Percentiles rank a stretch among this genome's conserved stretches.
Evolutionary conservation across 306 rosid genomes (phyloP).

Genomic region (Vigna unguiculata): DNA sequence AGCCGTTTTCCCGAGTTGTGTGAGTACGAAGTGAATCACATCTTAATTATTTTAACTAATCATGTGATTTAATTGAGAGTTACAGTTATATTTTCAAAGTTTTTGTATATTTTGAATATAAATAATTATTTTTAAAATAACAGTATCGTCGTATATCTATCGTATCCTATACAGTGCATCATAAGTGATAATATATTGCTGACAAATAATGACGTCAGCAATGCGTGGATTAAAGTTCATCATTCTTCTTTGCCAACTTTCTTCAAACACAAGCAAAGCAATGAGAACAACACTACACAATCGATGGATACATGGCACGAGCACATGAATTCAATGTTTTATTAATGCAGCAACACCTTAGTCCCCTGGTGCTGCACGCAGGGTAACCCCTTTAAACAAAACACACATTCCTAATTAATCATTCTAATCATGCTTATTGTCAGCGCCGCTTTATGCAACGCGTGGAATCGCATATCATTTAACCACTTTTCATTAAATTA

Average conservation of each 20-base stretch:
- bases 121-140: too few species aligned
- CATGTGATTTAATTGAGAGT: too few species aligned
- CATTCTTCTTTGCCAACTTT: constrained; percentile 46
- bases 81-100: too few species aligned
- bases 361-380: too few species aligned
- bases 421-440: constrained; percentile 45
- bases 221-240: constrained; percentile 54
- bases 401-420: constrained; percentile 31
- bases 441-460: constrained; percentile 48
- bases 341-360: too few species aligned
- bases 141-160: too few species aligned
- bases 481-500: constrained; percentile 21
- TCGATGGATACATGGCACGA: constrained; percentile 24
- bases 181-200: neutral
- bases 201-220: constrained; percentile 47
- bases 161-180: too few species aligned
- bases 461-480: constrained; percentile 49
- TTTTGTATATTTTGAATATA: too few species aligned
- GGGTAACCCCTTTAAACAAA: neutral
- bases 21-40: too few species aligned
- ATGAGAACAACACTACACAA: constrained; percentile 24
- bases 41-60: too few species aligned
- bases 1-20: too few species aligned
- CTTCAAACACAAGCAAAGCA: constrained; percentile 65
- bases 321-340: constrained; percentile 26